These are phyloP conservation scores for Neurospora cerealis DNA, from an alignment of 495 filamentous ascomycete genomes.

Conservation along the genomic window DNA sequence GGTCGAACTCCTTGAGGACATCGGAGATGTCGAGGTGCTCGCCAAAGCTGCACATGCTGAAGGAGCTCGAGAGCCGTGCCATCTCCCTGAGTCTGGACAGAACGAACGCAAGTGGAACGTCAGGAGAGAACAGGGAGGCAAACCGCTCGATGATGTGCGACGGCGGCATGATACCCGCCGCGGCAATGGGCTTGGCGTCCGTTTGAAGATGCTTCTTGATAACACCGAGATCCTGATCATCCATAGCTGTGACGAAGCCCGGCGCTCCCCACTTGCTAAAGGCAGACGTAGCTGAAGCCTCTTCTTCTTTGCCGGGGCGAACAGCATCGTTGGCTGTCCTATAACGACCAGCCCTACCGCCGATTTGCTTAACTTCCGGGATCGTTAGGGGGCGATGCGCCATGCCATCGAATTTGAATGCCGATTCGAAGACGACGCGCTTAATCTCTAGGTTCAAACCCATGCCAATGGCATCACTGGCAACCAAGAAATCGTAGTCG, in stretches of 20 bases:
- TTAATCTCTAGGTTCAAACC: constrained; percentile 91
- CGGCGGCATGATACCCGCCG: constrained; percentile 69
- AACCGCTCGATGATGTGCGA: constrained; percentile 57
- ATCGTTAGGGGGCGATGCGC: constrained; percentile 44
- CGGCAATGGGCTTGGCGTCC: constrained; percentile 54
- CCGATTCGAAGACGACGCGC: constrained; percentile 77
- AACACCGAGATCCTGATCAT: constrained; percentile 53
- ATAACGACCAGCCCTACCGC: constrained; percentile 84
- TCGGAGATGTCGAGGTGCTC: constrained; percentile 56
- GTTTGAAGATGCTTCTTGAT: constrained; percentile 52
- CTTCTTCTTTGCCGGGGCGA: constrained; percentile 1
- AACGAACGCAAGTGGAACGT: constrained; percentile 68
- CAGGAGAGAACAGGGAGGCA: constrained; percentile 63
- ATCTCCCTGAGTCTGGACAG: constrained; percentile 61
- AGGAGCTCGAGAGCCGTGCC: constrained; percentile 47
- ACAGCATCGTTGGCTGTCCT: constrained; percentile 52
- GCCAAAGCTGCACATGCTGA: constrained; percentile 58
- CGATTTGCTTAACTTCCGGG: constrained; percentile 91
- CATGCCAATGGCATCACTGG: constrained; percentile 97
- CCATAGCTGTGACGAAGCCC: constrained; percentile 75
- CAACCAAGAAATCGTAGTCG: constrained; percentile 88
- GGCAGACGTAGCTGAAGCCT: constrained; percentile 28
- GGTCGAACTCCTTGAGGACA: constrained; percentile 51
- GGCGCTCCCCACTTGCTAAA: constrained; percentile 25
- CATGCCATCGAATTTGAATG: constrained; percentile 53